Conservation (phyloP, 495 filamentous ascomycete species). For the Aspergillus steynii region DNA sequence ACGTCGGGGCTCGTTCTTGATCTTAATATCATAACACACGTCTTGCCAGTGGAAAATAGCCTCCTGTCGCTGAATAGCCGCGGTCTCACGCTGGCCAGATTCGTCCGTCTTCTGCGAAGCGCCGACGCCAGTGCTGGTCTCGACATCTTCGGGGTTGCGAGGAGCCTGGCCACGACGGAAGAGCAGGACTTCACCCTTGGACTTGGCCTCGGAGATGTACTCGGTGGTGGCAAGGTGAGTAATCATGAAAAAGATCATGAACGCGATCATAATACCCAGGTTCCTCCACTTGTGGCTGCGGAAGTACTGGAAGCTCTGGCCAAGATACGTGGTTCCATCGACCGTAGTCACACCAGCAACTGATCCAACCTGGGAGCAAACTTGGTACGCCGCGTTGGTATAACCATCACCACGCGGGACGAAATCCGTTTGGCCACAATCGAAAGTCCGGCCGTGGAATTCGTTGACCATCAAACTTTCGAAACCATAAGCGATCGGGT, state of each 20-base stretch:
- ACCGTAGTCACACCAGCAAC: constrained; percentile 47
- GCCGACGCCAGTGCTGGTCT: constrained; percentile 30
- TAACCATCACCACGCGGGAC: constrained; percentile 47
- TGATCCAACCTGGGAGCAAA: constrained; percentile 59
- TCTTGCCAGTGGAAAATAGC: constrained; percentile 83
- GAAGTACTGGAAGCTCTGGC: constrained; percentile 55
- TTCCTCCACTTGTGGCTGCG: constrained; percentile 68
- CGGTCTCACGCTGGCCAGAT: constrained; percentile 26
- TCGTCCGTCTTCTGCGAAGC: constrained; percentile 46
- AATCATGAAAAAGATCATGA: constrained; percentile 62
- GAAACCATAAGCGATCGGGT: constrained; percentile 53
- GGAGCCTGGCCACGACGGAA: constrained; percentile 49
- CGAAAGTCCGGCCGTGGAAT: constrained; percentile 54
- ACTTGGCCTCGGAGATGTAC: constrained; percentile 49
- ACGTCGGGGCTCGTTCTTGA: constrained; percentile 57
- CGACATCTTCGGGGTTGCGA: constrained; percentile 28
- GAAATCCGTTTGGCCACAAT: constrained; percentile 46
- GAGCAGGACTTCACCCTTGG: constrained; percentile 54
- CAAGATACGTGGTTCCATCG: constrained; percentile 52
- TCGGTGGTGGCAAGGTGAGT: constrained; percentile 48
- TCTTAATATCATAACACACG: constrained; percentile 70
- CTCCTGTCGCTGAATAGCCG: constrained; percentile 56
- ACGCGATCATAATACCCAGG: constrained; percentile 65
- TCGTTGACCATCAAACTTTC: constrained; percentile 58
- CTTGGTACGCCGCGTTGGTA: constrained; percentile 21